Evolutionary conservation across 208 protist genomes (phyloP).

Genomic region (Histomonas meleagridis): DNA sequence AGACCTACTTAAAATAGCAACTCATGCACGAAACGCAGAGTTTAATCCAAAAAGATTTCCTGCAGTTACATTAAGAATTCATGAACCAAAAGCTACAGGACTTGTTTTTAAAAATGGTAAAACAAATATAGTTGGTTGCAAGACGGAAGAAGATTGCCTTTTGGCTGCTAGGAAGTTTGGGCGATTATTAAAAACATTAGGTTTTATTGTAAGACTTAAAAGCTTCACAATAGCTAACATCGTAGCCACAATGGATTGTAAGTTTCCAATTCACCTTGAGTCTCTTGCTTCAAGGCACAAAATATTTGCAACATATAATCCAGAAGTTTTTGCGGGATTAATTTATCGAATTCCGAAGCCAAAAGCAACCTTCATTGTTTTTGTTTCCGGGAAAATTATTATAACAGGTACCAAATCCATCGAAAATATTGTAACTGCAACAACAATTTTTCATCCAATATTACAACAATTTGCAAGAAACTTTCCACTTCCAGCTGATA

Average conservation of each 20-base stretch:
- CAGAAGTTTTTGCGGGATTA: background rate
- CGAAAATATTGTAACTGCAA: slow-evolving; percentile 60
- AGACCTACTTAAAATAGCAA: slow-evolving; percentile 64
- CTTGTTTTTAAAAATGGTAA: slow-evolving; percentile 72
- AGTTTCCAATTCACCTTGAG: background rate
- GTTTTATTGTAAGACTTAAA: background rate
- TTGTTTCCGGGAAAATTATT: slow-evolving; percentile 74
- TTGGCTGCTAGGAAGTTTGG: background rate
- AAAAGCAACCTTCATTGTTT: slow-evolving; percentile 60
- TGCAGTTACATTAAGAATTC: slow-evolving; percentile 69
- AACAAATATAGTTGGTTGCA: slow-evolving; percentile 48
- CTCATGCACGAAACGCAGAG: slow-evolving; percentile 68
- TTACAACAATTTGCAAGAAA: slow-evolving; percentile 58
- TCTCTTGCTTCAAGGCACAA: background rate
- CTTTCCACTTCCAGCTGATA: no score
- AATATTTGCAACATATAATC: background rate
- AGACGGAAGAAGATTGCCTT: background rate
- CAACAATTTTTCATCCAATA: slow-evolving; percentile 64
- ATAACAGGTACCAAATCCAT: slow-evolving; percentile 67
- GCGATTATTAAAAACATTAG: background rate
- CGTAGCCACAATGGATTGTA: background rate
- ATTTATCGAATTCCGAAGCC: background rate
- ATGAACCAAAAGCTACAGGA: slow-evolving; percentile 72
- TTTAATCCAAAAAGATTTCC: slow-evolving; percentile 74
- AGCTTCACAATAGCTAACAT: background rate